Evolutionary conservation across 2,329 filamentous ascomycete species (phyloP).

Genomic region (Paracoccidioides lutzii): DNA sequence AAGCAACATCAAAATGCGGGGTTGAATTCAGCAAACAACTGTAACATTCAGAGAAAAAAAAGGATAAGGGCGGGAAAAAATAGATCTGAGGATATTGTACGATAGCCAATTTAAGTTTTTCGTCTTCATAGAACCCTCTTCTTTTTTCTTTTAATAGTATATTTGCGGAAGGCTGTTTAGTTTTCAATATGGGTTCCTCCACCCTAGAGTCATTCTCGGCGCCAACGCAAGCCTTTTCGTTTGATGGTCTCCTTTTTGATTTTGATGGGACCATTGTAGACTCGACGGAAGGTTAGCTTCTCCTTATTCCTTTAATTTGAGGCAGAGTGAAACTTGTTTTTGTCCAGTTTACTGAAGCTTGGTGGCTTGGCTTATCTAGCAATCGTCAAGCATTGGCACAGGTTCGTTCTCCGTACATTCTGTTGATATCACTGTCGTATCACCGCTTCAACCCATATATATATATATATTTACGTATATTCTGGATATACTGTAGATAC

Average conservation of each 20-base stretch:
- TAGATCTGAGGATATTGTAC: background rate
- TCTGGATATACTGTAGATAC: background rate
- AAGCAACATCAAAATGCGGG: background rate
- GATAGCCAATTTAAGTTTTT: background rate
- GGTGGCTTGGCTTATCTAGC: conserved; percentile 27
- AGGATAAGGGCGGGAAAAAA: background rate
- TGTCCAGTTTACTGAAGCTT: background rate
- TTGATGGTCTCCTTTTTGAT: conserved; percentile 35
- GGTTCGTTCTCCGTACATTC: conserved; percentile 29
- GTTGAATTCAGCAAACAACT: background rate
- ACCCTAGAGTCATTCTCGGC: conserved; percentile 25
- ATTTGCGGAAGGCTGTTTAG: background rate
- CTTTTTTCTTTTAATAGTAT: background rate
- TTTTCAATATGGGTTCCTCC: conserved; percentile 9
- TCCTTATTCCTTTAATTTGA: background rate
- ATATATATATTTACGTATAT: background rate
- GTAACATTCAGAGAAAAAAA: background rate
- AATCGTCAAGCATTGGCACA: conserved; percentile 53
- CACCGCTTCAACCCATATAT: background rate
- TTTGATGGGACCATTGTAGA: conserved; percentile 38
- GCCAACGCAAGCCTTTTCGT: conserved; percentile 25
- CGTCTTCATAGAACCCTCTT: background rate
- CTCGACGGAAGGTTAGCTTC: conserved; percentile 30
- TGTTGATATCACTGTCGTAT: background rate
- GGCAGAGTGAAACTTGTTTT: background rate